Percentiles rank a stretch among this genome's conserved stretches.
Evolutionary conservation across 139 green algal genomes (phyloP).

Genomic region (Chlamydomonas sphaeroides): DNA sequence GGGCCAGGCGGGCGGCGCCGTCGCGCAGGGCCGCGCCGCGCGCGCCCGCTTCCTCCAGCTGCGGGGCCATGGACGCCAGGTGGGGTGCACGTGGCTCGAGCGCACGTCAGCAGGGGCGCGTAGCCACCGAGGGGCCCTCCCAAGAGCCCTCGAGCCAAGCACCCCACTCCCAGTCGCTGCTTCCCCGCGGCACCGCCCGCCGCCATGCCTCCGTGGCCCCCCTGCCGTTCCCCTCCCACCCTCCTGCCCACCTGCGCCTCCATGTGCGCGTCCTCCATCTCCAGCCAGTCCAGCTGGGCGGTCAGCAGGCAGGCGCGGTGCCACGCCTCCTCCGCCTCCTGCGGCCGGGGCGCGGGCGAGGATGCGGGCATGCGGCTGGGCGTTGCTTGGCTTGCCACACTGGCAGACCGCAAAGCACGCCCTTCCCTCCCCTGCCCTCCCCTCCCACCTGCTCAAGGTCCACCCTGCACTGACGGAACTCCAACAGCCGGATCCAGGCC

Average conservation of each 20-base stretch:
- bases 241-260: not conserved
- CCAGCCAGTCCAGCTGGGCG: constrained; percentile 30
- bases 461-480: constrained; percentile 38
- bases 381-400: too few relatives aligned
- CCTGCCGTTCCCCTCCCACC: not conserved
- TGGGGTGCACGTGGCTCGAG: too few relatives aligned
- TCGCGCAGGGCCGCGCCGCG: constrained; percentile 9
- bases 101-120: not conserved
- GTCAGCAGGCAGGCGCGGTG: constrained; percentile 10
- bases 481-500: constrained; percentile 44
- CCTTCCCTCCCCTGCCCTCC: too few relatives aligned
- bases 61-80: too few relatives aligned
- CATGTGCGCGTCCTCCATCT: constrained; percentile 35
- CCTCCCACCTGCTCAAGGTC: constrained; percentile 37
- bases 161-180: not conserved
- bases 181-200: not conserved
- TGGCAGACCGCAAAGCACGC: too few relatives aligned
- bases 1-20: not conserved
- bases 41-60: constrained; percentile 23
- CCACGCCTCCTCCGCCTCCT: constrained; percentile 39
- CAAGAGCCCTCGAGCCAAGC: too few relatives aligned
- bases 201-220: not conserved
- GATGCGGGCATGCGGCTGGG: too few relatives aligned
- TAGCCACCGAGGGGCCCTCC: not conserved
- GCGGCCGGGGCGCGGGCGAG: too few relatives aligned